Evolutionary conservation across 2,329 filamentous ascomycete species (phyloP), one percentile per base, ranked within the genome.

Genomic region (Colletotrichum sp.): DNA sequence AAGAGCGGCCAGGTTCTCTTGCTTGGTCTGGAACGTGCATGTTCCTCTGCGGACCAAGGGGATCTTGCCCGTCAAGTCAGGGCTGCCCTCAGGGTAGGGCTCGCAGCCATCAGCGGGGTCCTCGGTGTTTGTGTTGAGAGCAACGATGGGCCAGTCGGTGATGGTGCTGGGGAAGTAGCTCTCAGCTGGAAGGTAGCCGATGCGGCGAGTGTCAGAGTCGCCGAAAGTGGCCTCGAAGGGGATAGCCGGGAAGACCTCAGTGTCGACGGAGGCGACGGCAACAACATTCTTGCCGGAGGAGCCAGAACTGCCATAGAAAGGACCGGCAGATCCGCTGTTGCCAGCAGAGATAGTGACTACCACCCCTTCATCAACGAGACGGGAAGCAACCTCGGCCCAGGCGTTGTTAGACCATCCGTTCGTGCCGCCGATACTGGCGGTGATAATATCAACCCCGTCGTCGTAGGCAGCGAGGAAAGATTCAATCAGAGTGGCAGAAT

Each of bases 341-440:
- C 89, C 89, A 5, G 87, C 88, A 1, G 89, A 86, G 39, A 90
- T 86, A 15, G 87, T 86, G 27, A 90, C 85, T 12, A 89, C 86
- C 1, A 90, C 83, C 16, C 89, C 89, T 36, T 85, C 81, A 15
- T 87, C 84, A 18, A 85, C 85, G 67, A 88, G 85, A 13, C 87
- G 84, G 16, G 82, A 83, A 10, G 85, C 82, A 30, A 86, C 82
- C 18, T 83, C 81, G 34, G 85, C 83, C 81, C 79, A 83, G 8
- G 75, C 75, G n/a, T 77, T 75, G 16, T 80, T 76, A 9, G 75
- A 71, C 80, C 80, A 84, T 7, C 83, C 83, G 28, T 78, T 79
- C 6, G 80, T 74, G 8, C 80, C 80, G 18, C 83, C 84, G 58
- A 86, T 82, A 43, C 82, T 84, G 12, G 82, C 79, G 43, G 82